A percentile compares a stretch with the other conserved stretches of the same genome.
These are phyloP conservation scores for Yamadazyma oceani DNA, from an alignment of 1,139 yeast species.

Conservation along the genomic window DNA sequence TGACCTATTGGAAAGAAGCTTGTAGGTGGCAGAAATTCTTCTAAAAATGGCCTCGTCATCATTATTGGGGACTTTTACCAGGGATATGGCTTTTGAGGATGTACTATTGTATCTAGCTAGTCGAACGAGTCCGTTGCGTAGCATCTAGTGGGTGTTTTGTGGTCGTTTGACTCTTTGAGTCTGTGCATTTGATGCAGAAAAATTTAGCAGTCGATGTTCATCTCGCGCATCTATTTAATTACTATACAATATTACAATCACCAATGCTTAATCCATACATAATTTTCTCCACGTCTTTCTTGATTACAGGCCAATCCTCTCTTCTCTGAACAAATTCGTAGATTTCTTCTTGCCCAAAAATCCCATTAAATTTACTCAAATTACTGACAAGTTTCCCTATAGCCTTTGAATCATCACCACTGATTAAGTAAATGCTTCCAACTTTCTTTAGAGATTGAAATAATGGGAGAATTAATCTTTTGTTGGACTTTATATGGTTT, in stretches of 20 bases:
- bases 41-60: constrained; percentile 6
- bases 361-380: constrained; percentile 82
- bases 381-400: constrained; percentile 84
- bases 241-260: constrained; percentile 55
- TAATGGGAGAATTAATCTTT: constrained; percentile 69
- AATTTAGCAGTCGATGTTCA: background rate
- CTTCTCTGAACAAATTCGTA: constrained; percentile 89
- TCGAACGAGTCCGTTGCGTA: background rate
- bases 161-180: too few species aligned
- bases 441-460: constrained; percentile 82
- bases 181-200: background rate
- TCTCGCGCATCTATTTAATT: constrained; percentile 1
- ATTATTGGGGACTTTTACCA: background rate
- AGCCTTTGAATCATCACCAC: constrained; percentile 75
- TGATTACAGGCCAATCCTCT: constrained; percentile 79
- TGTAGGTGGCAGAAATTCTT: constrained; percentile 19
- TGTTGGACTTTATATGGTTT: constrained; percentile 54
- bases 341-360: constrained; percentile 88
- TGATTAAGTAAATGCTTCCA: constrained; percentile 78
- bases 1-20: constrained; percentile 13
- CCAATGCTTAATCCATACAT: constrained; percentile 85
- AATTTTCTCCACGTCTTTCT: constrained; percentile 84
- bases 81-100: background rate
- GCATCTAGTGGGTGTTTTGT: too few species aligned
- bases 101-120: background rate